Conservation (phyloP, 2,329 filamentous ascomycete species). For the Aspergillus tanneri region DNA sequence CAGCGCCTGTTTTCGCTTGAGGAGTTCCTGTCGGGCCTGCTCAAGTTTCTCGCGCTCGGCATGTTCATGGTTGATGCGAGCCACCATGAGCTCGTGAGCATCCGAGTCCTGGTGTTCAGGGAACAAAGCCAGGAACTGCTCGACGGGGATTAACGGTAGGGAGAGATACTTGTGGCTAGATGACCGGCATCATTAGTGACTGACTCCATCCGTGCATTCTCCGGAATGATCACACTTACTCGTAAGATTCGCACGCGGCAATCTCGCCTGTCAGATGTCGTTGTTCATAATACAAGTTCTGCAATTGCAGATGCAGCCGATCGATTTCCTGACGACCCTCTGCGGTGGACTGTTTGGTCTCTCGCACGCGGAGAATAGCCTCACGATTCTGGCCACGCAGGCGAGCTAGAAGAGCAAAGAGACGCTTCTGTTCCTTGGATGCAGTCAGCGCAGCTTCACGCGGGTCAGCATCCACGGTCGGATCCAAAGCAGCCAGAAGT, state of each 20-base stretch:
- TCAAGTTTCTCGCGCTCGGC: slow-evolving; percentile 81
- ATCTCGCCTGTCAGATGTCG: slow-evolving; percentile 88
- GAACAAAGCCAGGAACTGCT: slow-evolving; percentile 74
- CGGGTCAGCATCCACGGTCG: slow-evolving; percentile 44
- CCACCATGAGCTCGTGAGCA: slow-evolving; percentile 81
- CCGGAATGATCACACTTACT: slow-evolving; percentile 62
- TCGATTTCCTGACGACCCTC: slow-evolving; percentile 91
- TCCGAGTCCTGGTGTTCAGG: slow-evolving; percentile 71
- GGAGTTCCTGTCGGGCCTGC: slow-evolving; percentile 72
- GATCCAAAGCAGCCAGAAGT: slow-evolving; percentile 57
- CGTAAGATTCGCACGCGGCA: slow-evolving; percentile 81
- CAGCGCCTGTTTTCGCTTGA: slow-evolving; percentile 69
- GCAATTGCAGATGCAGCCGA: slow-evolving; percentile 82
- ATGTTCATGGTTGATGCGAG: slow-evolving; percentile 87
- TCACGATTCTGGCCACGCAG: slow-evolving; percentile 80
- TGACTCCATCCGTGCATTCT: not conserved
- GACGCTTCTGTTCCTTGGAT: slow-evolving; percentile 73
- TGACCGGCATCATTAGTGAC: not conserved
- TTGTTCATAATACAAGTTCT: slow-evolving; percentile 97
- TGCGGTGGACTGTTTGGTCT: slow-evolving; percentile 81
- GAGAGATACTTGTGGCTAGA: slow-evolving; percentile 75
- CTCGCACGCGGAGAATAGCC: slow-evolving; percentile 75
- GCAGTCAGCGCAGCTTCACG: slow-evolving; percentile 58
- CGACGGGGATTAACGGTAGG: slow-evolving; percentile 77
- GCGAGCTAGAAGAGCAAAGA: slow-evolving; percentile 75